Evolutionary conservation across 805 yeast species (phyloP).

Genomic region (Wickerhamiella sergipiensis): DNA sequence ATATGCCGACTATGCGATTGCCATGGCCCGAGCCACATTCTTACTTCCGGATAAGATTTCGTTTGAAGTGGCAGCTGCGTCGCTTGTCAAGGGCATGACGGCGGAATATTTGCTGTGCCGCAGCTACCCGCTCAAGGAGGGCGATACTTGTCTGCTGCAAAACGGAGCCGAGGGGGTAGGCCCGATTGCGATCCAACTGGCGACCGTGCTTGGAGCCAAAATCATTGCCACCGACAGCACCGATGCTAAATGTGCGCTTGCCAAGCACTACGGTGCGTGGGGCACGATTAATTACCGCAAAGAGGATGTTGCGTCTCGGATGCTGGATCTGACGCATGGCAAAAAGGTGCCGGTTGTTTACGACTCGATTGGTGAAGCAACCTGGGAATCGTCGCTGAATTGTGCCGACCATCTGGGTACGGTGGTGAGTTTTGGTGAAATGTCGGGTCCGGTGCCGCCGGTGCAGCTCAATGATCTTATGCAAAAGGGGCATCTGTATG

Average conservation of each 20-base stretch:
- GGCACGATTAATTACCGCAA: slow-evolving; percentile 34
- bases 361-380: slow-evolving; percentile 40
- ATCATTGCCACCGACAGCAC: slow-evolving; percentile 79
- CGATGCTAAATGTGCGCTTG: slow-evolving; percentile 52
- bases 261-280: slow-evolving; percentile 66
- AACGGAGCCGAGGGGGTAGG: slow-evolving; percentile 98
- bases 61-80: neutral
- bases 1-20: neutral
- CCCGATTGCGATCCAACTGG: slow-evolving; percentile 51
- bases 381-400: slow-evolving; percentile 50
- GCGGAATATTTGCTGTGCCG: slow-evolving; percentile 58
- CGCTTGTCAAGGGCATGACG: slow-evolving; percentile 27
- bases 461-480: slow-evolving; percentile 34
- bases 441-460: slow-evolving; percentile 75
- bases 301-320: slow-evolving; percentile 21
- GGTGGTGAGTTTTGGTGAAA: slow-evolving; percentile 67
- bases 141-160: slow-evolving; percentile 62
- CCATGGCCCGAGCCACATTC: slow-evolving; percentile 7
- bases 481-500: slow-evolving; percentile 47
- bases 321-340: slow-evolving; percentile 22
- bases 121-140: slow-evolving; percentile 51
- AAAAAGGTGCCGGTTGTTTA: slow-evolving; percentile 23
- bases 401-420: slow-evolving; percentile 54
- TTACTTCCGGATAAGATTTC: neutral
- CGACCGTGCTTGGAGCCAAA: slow-evolving; percentile 51